phyloP scores from a whole-genome alignment of 2,329 filamentous ascomycete species.

The Tolypocladium sp. region DNA sequence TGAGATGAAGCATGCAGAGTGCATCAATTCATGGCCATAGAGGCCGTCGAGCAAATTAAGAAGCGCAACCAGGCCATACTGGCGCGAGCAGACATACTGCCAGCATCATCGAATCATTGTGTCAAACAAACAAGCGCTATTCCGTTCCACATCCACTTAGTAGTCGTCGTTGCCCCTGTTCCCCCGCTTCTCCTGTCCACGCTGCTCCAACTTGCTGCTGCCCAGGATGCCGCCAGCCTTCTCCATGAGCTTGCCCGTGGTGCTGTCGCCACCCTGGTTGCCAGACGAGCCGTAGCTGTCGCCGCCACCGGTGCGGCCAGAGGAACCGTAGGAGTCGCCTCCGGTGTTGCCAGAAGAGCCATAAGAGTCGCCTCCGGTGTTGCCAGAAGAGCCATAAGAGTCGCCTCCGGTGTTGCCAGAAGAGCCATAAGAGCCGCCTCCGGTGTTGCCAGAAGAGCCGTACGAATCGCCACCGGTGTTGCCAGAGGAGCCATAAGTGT shows the following conservation, averaged over 20 bases:
- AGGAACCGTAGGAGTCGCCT: conserved; percentile 11
- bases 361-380: conserved; percentile 8
- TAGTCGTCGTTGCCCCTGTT: conserved; percentile 15
- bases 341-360: conserved; percentile 11
- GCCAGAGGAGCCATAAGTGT: conserved; percentile 12
- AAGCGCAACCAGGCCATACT: neutral
- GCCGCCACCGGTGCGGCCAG: conserved; percentile 3
- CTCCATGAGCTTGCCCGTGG: conserved; percentile 48
- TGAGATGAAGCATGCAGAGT: neutral
- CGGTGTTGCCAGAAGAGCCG: conserved; percentile 10
- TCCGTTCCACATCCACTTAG: conserved; percentile 6
- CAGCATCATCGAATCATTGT: neutral
- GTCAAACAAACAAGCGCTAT: neutral
- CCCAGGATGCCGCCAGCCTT: conserved; percentile 43
- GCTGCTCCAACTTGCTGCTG: conserved; percentile 35
- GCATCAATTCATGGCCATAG: neutral
- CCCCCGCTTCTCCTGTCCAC: conserved; percentile 41
- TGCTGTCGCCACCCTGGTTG: conserved; percentile 9
- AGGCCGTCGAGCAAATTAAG: neutral
- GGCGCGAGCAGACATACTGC: neutral
- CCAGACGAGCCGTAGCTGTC: conserved; percentile 7
- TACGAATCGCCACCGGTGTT: conserved; percentile 9
- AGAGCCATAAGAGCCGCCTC: conserved; percentile 11
- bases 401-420: conserved; percentile 10
- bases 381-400: conserved; percentile 14